phyloP scores from a whole-genome alignment of 2,329 filamentous ascomycete species.

The Fusarium udum region DNA sequence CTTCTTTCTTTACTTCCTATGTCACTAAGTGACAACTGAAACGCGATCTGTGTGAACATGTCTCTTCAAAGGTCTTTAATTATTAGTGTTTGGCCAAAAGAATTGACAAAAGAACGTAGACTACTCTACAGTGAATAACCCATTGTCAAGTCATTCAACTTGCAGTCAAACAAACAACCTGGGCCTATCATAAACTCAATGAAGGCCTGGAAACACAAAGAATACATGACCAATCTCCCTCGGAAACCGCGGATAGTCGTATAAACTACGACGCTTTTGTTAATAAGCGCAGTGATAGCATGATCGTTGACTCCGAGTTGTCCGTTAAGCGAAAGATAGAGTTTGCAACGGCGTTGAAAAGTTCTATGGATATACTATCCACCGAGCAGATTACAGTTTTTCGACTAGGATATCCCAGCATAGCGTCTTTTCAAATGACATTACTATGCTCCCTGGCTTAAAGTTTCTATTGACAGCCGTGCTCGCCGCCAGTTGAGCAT shows the following conservation, averaged over 20 bases:
- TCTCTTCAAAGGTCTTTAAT: too few species aligned
- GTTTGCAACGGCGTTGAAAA: slow-evolving; percentile 12
- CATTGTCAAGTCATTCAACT: background rate
- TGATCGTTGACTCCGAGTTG: background rate
- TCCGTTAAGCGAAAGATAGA: slow-evolving; percentile 15
- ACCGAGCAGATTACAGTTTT: background rate
- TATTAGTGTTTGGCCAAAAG: too few species aligned
- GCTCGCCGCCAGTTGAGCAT: background rate
- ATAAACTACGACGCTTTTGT: background rate
- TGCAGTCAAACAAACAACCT: background rate
- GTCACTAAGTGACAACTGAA: too few species aligned
- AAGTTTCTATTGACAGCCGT: background rate
- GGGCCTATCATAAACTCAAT: background rate
- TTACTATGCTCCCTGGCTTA: background rate
- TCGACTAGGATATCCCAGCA: slow-evolving; percentile 3
- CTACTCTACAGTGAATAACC: background rate
- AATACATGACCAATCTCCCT: too few species aligned
- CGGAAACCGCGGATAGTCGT: background rate
- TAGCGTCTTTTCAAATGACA: background rate
- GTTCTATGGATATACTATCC: background rate
- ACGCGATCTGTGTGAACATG: too few species aligned
- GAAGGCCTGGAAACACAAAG: background rate
- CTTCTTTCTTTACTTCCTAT: too few species aligned
- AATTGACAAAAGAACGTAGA: too few species aligned
- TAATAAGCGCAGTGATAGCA: background rate